Conservation (phyloP, 352 stramenopile species). For the Phytophthora citrophthora region DNA sequence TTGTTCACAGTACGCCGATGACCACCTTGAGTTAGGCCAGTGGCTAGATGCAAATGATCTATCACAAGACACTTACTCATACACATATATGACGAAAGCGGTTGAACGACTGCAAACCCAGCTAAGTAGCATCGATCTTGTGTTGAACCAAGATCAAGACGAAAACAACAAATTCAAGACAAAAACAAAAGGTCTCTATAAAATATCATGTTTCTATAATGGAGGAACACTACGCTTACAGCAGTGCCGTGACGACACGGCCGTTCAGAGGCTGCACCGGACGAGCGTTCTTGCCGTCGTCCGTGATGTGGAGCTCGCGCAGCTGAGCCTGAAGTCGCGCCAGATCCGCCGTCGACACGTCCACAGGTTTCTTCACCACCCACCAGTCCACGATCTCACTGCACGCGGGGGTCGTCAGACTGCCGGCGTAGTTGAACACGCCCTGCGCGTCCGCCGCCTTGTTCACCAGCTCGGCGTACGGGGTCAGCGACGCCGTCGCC, state of each 20-base stretch:
- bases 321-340: slow-evolving; percentile 31
- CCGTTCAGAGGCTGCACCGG: slow-evolving; percentile 45
- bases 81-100: too few relatives aligned
- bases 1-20: background rate
- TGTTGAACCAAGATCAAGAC: too few relatives aligned
- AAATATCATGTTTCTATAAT: too few relatives aligned
- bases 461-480: slow-evolving; percentile 30
- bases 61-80: too few relatives aligned
- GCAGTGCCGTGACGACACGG: slow-evolving; percentile 15
- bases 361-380: slow-evolving; percentile 54
- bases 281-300: slow-evolving; percentile 36
- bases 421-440: slow-evolving; percentile 61
- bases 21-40: too few relatives aligned
- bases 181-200: too few relatives aligned
- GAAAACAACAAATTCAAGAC: too few relatives aligned
- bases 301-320: slow-evolving; percentile 28
- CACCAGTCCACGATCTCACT: slow-evolving; percentile 9
- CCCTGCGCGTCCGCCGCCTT: slow-evolving; percentile 10
- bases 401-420: slow-evolving; percentile 60
- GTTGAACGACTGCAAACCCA: too few relatives aligned
- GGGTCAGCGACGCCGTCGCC: slow-evolving; percentile 6
- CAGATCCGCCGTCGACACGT: slow-evolving; percentile 41
- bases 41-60: too few relatives aligned
- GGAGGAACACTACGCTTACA: too few relatives aligned
- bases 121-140: too few relatives aligned